Evolutionary conservation across 495 filamentous ascomycete species (phyloP).

Genomic region (Daldinia grandis): DNA sequence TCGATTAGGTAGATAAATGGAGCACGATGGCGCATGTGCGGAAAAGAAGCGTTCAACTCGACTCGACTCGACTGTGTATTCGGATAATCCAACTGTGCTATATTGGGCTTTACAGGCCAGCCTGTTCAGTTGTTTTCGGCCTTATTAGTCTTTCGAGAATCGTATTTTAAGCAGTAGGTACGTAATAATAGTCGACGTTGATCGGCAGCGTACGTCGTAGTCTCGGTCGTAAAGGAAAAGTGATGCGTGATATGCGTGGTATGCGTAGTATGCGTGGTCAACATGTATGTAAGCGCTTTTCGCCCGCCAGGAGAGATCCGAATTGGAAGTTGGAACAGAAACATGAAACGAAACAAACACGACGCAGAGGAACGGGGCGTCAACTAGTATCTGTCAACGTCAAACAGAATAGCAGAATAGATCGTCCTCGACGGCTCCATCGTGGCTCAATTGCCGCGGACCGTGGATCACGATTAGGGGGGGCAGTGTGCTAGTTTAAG

Average conservation of each 20-base stretch:
- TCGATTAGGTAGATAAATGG: slow-evolving; percentile 9
- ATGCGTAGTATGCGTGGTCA: too few relatives aligned
- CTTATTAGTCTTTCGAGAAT: slow-evolving; percentile 5
- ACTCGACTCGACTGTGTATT: slow-evolving; percentile 10
- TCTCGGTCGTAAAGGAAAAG: neutral
- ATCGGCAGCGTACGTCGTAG: neutral
- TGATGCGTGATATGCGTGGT: too few relatives aligned
- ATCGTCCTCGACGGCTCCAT: slow-evolving; percentile 15
- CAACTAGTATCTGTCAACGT: slow-evolving; percentile 27
- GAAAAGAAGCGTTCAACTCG: neutral
- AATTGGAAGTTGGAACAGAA: slow-evolving; percentile 10
- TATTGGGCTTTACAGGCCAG: slow-evolving; percentile 21
- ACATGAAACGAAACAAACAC: slow-evolving; percentile 23
- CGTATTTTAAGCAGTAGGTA: neutral
- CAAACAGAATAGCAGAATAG: slow-evolving; percentile 18
- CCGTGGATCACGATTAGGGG: slow-evolving; percentile 18
- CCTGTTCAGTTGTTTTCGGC: neutral
- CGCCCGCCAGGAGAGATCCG: slow-evolving; percentile 5
- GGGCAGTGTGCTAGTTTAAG: slow-evolving; percentile 20
- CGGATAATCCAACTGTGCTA: neutral
- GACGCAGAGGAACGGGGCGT: slow-evolving; percentile 21
- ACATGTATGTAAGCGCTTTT: neutral
- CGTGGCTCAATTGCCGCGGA: slow-evolving; percentile 33
- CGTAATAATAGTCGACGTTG: neutral
- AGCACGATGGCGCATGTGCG: neutral